Evolutionary conservation across 2,329 filamentous ascomycete species (phyloP), one percentile per base, ranked within the genome.

Genomic region (Trichoderma sp.): DNA sequence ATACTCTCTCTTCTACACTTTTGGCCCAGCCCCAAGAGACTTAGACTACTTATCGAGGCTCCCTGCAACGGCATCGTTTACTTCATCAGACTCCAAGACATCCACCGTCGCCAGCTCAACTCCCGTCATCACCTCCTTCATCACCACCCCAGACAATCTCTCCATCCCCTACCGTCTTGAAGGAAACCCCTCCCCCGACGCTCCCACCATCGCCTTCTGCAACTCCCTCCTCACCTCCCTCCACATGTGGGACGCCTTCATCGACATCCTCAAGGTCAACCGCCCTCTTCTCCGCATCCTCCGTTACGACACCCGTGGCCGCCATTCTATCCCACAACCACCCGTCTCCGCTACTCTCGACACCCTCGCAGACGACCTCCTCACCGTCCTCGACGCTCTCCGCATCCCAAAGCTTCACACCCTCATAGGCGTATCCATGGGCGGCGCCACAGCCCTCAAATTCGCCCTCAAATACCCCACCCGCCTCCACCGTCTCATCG

Each of bases 161-260:
- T 82, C 85, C 3, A 88, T 97, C 16, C 91, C 91, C 0, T 97
- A 94, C 84, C 89, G 91, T 16, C 88, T 97, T 2, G 93, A 97
- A 83, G 95, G 95, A 73, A 93, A 90, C 77, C 80, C 89, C 0
- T 88, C 91, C 38, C 90, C 91, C 0, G 81, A 89, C 24, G 93
- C 94, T 0, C 94, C 94, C 0, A 89, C 93, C 0, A 87, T 97
- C 12, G 91, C 94, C 24, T 93, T 95, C 78, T 89, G 89, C 84
- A 97, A 97, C 86, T 95, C 93, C 1, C 92, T 97, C 67, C 89
- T 97, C 8, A 94, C 94, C 3, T 91, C 92, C 65, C 88, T 93
- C 78, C 87, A 90, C 82, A 97, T 97, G 89, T 97, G 95, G 95
- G 93, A 97, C 79, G 87, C 87, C 2, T 90, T 97, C 76, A 85